phyloP scores from a whole-genome alignment of 176 grass and related monocot species.

The Lolium multiflorum region DNA sequence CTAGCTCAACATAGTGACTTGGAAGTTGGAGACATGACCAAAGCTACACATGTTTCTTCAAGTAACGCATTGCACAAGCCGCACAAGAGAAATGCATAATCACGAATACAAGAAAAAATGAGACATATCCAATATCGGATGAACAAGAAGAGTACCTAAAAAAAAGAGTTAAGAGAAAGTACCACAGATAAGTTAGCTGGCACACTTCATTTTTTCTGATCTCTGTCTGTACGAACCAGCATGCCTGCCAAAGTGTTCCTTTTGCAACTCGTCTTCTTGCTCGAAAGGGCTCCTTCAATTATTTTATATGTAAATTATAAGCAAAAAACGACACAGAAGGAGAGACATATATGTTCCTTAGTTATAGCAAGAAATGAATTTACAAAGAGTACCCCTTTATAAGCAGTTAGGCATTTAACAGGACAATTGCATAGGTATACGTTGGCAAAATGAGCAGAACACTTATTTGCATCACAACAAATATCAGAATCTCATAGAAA shows the following conservation, averaged over 20 bases:
- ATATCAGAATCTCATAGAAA: neutral
- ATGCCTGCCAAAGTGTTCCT: conserved; percentile 26
- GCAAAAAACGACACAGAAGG: neutral
- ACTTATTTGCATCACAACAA: neutral
- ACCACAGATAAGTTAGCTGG: neutral
- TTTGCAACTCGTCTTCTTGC: conserved; percentile 9
- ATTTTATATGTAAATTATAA: neutral
- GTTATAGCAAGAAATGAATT: neutral
- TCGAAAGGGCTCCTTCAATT: conserved; percentile 15
- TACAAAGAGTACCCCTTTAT: neutral
- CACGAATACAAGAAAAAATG: neutral
- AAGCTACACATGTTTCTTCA: neutral
- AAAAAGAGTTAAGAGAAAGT: conserved; percentile 1
- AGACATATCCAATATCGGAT: neutral
- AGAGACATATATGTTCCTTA: neutral
- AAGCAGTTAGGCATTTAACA: neutral
- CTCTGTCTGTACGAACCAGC: conserved; percentile 28
- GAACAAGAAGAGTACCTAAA: neutral
- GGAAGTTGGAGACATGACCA: conserved; percentile 1
- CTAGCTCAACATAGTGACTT: neutral
- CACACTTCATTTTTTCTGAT: neutral
- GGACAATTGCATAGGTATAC: neutral
- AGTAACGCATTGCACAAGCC: neutral
- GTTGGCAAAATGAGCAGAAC: neutral
- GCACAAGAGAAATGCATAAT: neutral